A percentile compares a stretch with the other conserved stretches of the same genome.
Conservation (phyloP, 2,329 filamentous ascomycete species). For the Acephala macrosclerotiorum region DNA sequence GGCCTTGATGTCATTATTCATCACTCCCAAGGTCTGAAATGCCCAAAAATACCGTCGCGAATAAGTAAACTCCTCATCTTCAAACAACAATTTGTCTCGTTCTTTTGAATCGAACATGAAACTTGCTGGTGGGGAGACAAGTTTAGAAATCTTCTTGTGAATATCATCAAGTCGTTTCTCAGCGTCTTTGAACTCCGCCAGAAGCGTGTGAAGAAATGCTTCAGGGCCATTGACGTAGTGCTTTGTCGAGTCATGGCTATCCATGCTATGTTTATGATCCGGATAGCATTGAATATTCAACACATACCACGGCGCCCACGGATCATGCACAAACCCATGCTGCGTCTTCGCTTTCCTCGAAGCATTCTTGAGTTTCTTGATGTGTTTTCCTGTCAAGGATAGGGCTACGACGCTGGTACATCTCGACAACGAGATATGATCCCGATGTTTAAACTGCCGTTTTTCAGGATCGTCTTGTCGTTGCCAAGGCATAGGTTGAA, state of each 20-base stretch:
- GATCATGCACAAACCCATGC: slow-evolving; percentile 62
- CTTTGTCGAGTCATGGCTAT: slow-evolving; percentile 60
- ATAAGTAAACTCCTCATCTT: slow-evolving; percentile 67
- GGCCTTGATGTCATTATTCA: slow-evolving; percentile 65
- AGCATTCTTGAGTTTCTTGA: slow-evolving; percentile 56
- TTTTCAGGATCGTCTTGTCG: slow-evolving; percentile 51
- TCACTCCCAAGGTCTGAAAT: slow-evolving; percentile 65
- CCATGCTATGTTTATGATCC: slow-evolving; percentile 63
- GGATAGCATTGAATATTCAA: slow-evolving; percentile 65
- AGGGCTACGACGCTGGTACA: slow-evolving; percentile 67
- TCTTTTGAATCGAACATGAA: slow-evolving; percentile 66
- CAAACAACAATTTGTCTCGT: slow-evolving; percentile 65
- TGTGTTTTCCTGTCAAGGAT: slow-evolving; percentile 59
- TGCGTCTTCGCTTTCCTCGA: slow-evolving; percentile 55
- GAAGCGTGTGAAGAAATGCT: slow-evolving; percentile 65
- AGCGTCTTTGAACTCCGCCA: slow-evolving; percentile 67
- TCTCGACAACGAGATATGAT: slow-evolving; percentile 65
- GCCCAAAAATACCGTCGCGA: slow-evolving; percentile 69
- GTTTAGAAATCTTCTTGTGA: slow-evolving; percentile 61
- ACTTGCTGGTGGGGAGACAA: slow-evolving; percentile 63
- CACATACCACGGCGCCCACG: slow-evolving; percentile 67
- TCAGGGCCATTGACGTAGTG: slow-evolving; percentile 67
- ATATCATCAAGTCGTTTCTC: slow-evolving; percentile 64
- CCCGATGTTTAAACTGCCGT: slow-evolving; percentile 48
- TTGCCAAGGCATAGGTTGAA: slow-evolving; percentile 67